These are phyloP conservation scores for Fusarium kyushuense DNA, from an alignment of 2,329 filamentous ascomycete genomes.

Conservation along the genomic window DNA sequence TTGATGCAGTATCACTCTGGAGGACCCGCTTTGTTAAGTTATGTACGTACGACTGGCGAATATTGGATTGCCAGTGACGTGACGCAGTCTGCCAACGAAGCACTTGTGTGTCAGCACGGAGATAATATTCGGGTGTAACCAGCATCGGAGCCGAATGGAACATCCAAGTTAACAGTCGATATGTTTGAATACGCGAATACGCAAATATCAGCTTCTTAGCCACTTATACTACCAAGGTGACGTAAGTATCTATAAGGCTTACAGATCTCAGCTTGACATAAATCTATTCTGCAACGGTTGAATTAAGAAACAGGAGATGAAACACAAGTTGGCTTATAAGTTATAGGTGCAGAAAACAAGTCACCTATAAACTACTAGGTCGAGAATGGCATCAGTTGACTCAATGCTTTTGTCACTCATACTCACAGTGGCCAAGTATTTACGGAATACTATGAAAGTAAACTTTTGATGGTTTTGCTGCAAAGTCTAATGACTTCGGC, in stretches of 20 bases:
- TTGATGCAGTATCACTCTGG: neutral
- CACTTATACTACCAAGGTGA: neutral
- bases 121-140: slow-evolving; percentile 11
- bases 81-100: slow-evolving; percentile 15
- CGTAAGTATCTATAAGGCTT: neutral
- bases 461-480: too few relatives aligned
- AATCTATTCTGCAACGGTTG: neutral
- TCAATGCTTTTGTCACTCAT: neutral
- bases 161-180: slow-evolving; percentile 1
- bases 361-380: neutral
- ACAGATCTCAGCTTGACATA: neutral
- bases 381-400: neutral
- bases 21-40: neutral
- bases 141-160: slow-evolving; percentile 15
- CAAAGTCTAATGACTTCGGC: too few relatives aligned
- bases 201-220: neutral
- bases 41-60: neutral
- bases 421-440: neutral
- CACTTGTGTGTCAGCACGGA: neutral
- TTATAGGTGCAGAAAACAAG: neutral
- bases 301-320: neutral
- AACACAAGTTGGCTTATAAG: neutral
- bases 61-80: neutral
- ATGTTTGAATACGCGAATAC: neutral
- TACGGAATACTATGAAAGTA: neutral